Evolutionary conservation across 1,284 basidiomycete species (phyloP).

Genomic region (Farysia itapuensis): DNA sequence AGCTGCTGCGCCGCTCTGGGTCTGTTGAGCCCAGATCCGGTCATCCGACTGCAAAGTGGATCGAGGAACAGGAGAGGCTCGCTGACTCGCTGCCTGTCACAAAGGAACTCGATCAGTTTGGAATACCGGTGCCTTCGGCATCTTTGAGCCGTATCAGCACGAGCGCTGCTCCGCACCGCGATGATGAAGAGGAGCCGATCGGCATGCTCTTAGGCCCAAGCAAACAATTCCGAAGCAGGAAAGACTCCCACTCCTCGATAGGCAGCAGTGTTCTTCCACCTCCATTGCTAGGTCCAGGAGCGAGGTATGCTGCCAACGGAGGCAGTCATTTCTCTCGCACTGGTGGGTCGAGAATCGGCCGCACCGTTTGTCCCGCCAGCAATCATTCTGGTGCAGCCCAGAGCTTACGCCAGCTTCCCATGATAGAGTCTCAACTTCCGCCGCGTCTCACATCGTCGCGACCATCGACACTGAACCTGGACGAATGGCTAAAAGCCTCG

Average conservation of each 20-base stretch:
- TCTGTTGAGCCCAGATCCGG: neutral
- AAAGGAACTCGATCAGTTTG: constrained; percentile 22
- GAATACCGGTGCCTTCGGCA: constrained; percentile 20
- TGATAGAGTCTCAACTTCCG: neutral
- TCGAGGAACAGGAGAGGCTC: constrained; percentile 8
- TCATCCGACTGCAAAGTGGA: constrained; percentile 11
- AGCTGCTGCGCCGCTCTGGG: neutral
- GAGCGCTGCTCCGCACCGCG: constrained; percentile 1
- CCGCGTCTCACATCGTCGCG: neutral
- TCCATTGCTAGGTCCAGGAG: neutral
- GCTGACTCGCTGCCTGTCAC: neutral
- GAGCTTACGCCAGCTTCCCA: constrained; percentile 12
- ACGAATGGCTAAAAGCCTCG: constrained; percentile 24
- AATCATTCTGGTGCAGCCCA: constrained; percentile 27
- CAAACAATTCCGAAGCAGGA: constrained; percentile 21
- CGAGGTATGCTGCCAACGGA: constrained; percentile 4
- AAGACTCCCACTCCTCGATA: constrained; percentile 37
- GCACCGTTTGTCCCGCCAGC: constrained; percentile 24
- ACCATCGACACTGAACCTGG: constrained; percentile 6
- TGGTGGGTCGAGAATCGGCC: constrained; percentile 10
- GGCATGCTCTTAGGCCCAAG: constrained; percentile 23
- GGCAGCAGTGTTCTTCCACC: constrained; percentile 35
- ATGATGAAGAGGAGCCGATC: constrained; percentile 26
- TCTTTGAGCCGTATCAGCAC: constrained; percentile 7
- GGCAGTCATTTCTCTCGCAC: constrained; percentile 8